These are phyloP conservation scores for Verticillium dahliae DNA, from an alignment of 2,329 filamentous ascomycete species.

Conservation along the genomic window DNA sequence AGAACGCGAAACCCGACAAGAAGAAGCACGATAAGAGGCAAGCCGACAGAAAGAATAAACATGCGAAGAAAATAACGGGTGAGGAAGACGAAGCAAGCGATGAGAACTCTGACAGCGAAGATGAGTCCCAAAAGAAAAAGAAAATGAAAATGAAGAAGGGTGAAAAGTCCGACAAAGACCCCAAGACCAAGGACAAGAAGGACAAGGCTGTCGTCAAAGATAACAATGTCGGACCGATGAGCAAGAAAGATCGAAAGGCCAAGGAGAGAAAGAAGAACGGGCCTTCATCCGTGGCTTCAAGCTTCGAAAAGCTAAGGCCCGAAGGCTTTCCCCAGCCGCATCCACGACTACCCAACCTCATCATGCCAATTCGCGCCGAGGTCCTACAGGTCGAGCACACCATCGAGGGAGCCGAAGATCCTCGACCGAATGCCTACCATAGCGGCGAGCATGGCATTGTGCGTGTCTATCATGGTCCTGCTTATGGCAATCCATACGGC, in stretches of 20 bases:
- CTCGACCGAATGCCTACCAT: constrained; percentile 53
- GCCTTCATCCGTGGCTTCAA: constrained; percentile 7
- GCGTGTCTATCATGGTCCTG: constrained; percentile 50
- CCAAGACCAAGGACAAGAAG: neutral
- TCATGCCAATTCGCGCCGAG: constrained; percentile 40
- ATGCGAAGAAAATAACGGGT: neutral
- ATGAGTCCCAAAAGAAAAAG: constrained; percentile 2
- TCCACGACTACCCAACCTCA: constrained; percentile 32
- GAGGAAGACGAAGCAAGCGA: constrained; percentile 5
- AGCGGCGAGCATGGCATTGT: constrained; percentile 45
- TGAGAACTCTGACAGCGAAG: constrained; percentile 4
- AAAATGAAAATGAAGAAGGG: constrained; percentile 10
- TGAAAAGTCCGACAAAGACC: neutral
- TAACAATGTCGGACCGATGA: neutral
- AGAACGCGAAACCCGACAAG: constrained; percentile 10
- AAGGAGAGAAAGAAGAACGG: constrained; percentile 9
- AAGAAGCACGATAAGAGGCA: constrained; percentile 11
- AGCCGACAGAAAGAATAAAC: constrained; percentile 5
- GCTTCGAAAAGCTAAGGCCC: constrained; percentile 18
- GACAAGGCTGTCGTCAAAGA: neutral
- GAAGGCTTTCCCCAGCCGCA: constrained; percentile 19
- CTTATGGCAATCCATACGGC: constrained; percentile 44
- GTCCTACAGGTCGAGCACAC: constrained; percentile 50
- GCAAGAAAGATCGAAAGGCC: constrained; percentile 6
- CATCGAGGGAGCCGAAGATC: constrained; percentile 44